These are phyloP conservation scores for Mortierella hygrophila DNA, from an alignment of 192 early-diverging fungal genomes.

Conservation along the genomic window DNA sequence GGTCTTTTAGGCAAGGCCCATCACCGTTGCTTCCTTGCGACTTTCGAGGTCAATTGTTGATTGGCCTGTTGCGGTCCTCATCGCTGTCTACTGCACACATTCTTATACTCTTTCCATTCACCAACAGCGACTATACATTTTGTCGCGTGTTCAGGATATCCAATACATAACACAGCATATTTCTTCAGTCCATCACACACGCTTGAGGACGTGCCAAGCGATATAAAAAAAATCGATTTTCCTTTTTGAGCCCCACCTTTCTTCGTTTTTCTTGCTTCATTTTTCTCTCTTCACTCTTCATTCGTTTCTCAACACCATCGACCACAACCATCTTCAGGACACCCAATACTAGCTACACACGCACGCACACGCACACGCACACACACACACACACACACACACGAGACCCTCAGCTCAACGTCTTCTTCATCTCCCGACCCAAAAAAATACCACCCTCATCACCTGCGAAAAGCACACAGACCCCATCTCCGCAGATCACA, in stretches of 20 bases:
- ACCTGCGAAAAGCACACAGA: not conserved
- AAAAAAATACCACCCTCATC: too few species aligned
- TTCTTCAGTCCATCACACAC: too few species aligned
- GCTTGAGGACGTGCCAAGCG: not conserved
- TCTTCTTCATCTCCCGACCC: not conserved
- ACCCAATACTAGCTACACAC: not conserved
- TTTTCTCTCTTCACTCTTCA: not conserved
- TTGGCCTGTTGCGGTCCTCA: too few species aligned
- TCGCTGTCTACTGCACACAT: not conserved
- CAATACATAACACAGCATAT: too few species aligned
- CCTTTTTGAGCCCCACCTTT: not conserved
- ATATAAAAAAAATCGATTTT: not conserved
- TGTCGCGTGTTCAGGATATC: too few species aligned
- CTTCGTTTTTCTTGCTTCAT: not conserved
- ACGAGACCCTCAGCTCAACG: not conserved
- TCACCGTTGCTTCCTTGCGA: not conserved
- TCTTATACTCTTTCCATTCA: not conserved
- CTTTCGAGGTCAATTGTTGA: not conserved
- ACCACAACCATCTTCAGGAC: not conserved
- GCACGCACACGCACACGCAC: not conserved
- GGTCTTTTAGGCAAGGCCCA: not conserved
- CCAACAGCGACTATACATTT: too few species aligned
- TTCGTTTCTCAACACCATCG: not conserved
- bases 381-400: not conserved
- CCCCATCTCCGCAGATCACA: not conserved